Base-by-base conservation (phyloP, 2,329 filamentous ascomycete species). In the Bipolaris zeicola region DNA sequence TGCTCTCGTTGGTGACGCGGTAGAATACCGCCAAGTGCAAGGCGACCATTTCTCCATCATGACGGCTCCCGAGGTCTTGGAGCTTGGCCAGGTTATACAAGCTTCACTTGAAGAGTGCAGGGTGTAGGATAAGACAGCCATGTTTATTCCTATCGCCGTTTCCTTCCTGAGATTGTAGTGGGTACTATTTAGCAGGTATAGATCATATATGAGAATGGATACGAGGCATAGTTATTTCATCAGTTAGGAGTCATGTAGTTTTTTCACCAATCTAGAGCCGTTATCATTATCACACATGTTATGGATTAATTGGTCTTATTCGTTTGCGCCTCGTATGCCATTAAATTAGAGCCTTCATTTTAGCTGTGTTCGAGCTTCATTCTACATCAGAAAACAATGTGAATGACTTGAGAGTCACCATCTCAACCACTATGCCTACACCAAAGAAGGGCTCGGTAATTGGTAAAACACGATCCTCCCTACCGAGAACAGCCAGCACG, bases 11-110 rank as follows among this genome's bases (percentile, higher is more conserved):
- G 46, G 33, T 16, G 36, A 38, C 34, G 24, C 14, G 8, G 46
- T 50, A 38, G 33, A 50, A 41, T 50, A 16, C 36, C n/a, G 34
- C 38, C 36, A 41, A 38, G 36, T 50, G 36, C 16, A 38, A 41
- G 46, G 46, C 46, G 36, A 50, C 28, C 33, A 50, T 26, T 37
- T 50, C 36, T 50, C 37, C 37, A 39, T 18, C 16, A 39, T 39
- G 37, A 39, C 37, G 16, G 37, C 16, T 22, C 37, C 37, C n/a
- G 16, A 39, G 16, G 37, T 39, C 16, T 39, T 16, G 16, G 16
- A 39, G 37, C 37, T 39, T 39, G 37, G 37, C 6, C n/a, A 39
- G 8, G 16, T 22, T 10, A 39, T 39, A 39, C 20, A 33, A 28
- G 26, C 41, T 44, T 8, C 18, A 18, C 26, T 13, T 44, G 41